phyloP scores from a whole-genome alignment of 139 green algal species.

The Micractinium sp. region DNA sequence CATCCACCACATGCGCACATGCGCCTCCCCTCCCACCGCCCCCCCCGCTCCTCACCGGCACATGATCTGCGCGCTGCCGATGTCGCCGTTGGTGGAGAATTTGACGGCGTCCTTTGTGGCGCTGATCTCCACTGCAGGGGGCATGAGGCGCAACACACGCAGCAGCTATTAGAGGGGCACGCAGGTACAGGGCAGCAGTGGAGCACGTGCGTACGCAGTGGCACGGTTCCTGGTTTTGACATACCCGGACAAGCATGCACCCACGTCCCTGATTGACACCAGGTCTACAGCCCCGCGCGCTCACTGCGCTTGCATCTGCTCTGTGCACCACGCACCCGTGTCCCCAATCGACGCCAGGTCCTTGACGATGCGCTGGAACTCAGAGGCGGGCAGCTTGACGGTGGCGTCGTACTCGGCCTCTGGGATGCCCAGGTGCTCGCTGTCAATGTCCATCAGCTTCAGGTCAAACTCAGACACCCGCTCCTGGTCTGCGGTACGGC shows the following conservation, averaged over 20 bases:
- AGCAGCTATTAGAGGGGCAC: no score
- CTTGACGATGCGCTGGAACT: slow-evolving; percentile 92
- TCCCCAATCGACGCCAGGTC: slow-evolving; percentile 95
- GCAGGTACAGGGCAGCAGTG: no score
- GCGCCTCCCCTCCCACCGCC: background rate
- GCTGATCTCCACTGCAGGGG: slow-evolving; percentile 72
- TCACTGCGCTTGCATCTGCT: no score
- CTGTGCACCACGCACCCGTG: slow-evolving; percentile 67
- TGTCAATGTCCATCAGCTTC: slow-evolving; percentile 99
- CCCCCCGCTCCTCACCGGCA: slow-evolving; percentile 7
- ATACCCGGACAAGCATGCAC: no score
- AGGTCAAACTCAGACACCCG: slow-evolving; percentile 98
- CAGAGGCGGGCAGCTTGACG: slow-evolving; percentile 86
- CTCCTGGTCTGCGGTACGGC: slow-evolving; percentile 63
- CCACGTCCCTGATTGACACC: no score
- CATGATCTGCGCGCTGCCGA: slow-evolving; percentile 96
- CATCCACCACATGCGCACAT: background rate
- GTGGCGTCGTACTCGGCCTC: slow-evolving; percentile 78
- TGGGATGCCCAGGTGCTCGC: slow-evolving; percentile 96
- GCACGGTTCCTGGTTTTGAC: no score
- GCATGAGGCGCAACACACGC: no score
- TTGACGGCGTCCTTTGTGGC: slow-evolving; percentile 98
- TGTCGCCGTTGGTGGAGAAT: slow-evolving; percentile 95
- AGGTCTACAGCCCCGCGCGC: no score
- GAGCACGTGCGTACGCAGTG: no score